phyloP scores from a whole-genome alignment of 169 alveolate genomes.

The Plasmodium ovale region DNA sequence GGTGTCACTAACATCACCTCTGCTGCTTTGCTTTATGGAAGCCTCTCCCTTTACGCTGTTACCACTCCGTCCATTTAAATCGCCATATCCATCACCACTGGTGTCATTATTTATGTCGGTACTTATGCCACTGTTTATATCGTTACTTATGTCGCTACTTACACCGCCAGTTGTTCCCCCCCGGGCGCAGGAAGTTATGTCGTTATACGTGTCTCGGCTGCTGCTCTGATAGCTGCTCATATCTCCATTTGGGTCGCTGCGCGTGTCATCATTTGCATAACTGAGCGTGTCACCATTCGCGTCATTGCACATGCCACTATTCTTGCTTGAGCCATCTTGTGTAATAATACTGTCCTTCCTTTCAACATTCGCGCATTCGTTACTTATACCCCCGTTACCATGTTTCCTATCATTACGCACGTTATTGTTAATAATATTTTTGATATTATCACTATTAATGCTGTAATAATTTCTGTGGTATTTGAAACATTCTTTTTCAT shows the following conservation, averaged over 20 bases:
- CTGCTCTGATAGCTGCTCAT: background rate
- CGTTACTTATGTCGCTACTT: background rate
- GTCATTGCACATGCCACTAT: background rate
- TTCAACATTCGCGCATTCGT: background rate
- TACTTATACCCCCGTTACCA: background rate
- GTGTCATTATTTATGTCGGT: background rate
- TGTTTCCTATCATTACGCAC: background rate
- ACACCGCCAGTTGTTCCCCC: background rate
- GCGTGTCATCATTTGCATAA: background rate
- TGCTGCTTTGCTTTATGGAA: background rate
- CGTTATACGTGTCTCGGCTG: background rate
- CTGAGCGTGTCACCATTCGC: background rate
- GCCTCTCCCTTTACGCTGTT: background rate
- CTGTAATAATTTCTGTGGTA: conserved; percentile 16
- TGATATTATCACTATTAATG: background rate
- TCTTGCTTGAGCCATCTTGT: background rate
- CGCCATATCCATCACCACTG: background rate
- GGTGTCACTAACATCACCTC: background rate
- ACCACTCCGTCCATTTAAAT: background rate
- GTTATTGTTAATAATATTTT: background rate
- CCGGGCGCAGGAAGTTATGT: background rate
- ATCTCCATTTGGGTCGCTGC: background rate
- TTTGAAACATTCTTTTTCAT: conserved; percentile 11
- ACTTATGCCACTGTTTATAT: background rate
- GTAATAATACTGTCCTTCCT: background rate